These are phyloP conservation scores for Rhodotorula toruloides DNA, from an alignment of 768 basidiomycete genomes.

Conservation along the genomic window DNA sequence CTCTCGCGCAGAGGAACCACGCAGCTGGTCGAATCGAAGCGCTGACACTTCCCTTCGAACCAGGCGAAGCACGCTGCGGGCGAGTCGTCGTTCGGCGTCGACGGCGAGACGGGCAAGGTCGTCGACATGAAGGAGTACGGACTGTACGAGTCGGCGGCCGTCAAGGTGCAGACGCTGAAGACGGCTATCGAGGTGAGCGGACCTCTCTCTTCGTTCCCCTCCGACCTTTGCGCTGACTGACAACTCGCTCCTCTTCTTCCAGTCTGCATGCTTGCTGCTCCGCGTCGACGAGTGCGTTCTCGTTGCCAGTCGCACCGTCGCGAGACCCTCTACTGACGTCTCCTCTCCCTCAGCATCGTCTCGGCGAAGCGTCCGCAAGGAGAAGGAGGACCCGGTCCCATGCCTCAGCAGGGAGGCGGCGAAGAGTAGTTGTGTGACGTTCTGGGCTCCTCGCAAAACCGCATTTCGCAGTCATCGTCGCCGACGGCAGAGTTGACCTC, in stretches of 20 bases:
- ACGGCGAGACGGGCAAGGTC: conserved; percentile 92
- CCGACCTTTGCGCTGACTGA: not conserved
- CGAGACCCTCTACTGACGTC: too few relatives aligned
- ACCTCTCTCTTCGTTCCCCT: not conserved
- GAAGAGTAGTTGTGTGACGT: too few relatives aligned
- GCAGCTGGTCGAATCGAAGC: not conserved
- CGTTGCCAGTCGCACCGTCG: too few relatives aligned
- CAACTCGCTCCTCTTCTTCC: not conserved
- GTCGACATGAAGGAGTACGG: conserved; percentile 94
- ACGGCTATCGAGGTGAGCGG: conserved; percentile 78
- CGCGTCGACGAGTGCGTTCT: conserved; percentile 38
- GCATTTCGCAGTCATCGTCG: too few relatives aligned
- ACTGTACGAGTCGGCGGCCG: conserved; percentile 88
- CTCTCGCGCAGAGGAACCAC: not conserved
- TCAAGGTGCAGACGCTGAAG: conserved; percentile 96
- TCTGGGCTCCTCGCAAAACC: too few relatives aligned
- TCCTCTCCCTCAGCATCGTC: conserved; percentile 15
- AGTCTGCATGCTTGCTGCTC: conserved; percentile 37
- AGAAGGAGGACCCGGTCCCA: conserved; percentile 32
- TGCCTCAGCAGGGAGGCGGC: too few relatives aligned
- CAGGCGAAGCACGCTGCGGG: conserved; percentile 94
- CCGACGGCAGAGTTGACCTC: too few relatives aligned
- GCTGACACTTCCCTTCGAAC: not conserved
- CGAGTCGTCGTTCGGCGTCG: conserved; percentile 84
- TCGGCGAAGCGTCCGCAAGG: conserved; percentile 37